phyloP scores from a whole-genome alignment of 2,329 filamentous ascomycete species.

The Monilinia vaccinii-corymbosi region DNA sequence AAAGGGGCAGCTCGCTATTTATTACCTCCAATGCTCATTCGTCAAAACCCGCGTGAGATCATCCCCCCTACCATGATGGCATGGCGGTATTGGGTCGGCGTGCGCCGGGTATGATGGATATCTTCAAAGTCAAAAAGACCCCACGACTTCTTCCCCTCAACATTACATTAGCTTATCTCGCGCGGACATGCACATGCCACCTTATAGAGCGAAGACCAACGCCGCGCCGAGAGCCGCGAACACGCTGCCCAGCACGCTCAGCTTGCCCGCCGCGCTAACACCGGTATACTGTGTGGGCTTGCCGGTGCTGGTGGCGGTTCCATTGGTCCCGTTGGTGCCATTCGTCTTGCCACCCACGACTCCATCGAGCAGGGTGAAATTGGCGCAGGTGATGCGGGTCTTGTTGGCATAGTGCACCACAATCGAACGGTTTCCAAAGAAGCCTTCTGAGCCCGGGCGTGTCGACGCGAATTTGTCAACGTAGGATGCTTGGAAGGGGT shows the following conservation, averaged over 20 bases:
- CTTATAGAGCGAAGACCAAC: background rate
- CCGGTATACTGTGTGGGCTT: background rate
- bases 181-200: background rate
- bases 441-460: constrained; percentile 40
- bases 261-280: background rate
- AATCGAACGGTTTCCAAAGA: constrained; percentile 56
- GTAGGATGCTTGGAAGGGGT: constrained; percentile 42
- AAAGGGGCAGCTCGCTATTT: background rate
- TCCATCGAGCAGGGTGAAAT: constrained; percentile 36
- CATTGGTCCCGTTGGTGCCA: background rate
- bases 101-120: background rate
- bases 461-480: constrained; percentile 51
- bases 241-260: background rate
- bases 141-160: background rate
- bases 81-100: background rate
- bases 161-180: background rate
- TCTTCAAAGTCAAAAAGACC: background rate
- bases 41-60: background rate
- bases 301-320: background rate
- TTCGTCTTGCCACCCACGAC: background rate
- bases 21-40: background rate
- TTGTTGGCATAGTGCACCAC: constrained; percentile 56
- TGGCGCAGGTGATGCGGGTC: constrained; percentile 56
- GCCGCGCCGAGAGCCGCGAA: background rate
- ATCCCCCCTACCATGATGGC: background rate